These are phyloP conservation scores for Colletotrichum plurivorum DNA, from an alignment of 2,329 filamentous ascomycete genomes.

Conservation along the genomic window DNA sequence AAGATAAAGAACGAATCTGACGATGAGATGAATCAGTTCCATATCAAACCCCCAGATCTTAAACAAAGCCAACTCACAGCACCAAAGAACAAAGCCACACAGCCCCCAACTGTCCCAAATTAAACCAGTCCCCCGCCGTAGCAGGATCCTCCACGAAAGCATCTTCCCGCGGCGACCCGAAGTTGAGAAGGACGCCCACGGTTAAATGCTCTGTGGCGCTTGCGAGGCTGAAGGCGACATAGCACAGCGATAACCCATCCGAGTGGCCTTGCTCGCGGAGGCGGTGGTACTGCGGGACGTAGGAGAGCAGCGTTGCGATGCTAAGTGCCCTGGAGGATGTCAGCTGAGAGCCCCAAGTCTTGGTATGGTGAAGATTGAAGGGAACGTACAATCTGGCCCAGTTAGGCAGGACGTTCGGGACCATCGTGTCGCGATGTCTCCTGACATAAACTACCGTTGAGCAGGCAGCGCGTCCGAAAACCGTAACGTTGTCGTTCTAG, in stretches of 20 bases:
- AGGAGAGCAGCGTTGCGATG: constrained; percentile 8
- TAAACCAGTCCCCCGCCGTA: constrained; percentile 29
- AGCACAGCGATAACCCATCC: constrained; percentile 18
- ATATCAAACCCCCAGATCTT: not conserved
- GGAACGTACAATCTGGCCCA: constrained; percentile 18
- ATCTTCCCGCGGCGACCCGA: not conserved
- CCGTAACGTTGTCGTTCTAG: not conserved
- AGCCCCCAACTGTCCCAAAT: constrained; percentile 17
- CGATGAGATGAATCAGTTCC: not conserved
- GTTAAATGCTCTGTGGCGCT: constrained; percentile 26
- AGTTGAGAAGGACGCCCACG: constrained; percentile 18
- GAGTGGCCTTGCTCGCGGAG: constrained; percentile 18
- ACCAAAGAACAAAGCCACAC: constrained; percentile 14
- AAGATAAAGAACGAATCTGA: constrained; percentile 1
- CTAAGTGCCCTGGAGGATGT: not conserved
- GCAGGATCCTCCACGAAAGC: constrained; percentile 28
- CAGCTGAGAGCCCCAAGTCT: not conserved
- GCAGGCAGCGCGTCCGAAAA: not conserved
- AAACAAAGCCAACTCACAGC: constrained; percentile 1
- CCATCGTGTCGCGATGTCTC: not conserved
- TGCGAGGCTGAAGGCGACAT: constrained; percentile 16
- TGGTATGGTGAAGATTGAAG: not conserved
- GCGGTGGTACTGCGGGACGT: constrained; percentile 26
- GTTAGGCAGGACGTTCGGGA: constrained; percentile 14
- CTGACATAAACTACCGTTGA: not conserved